A percentile compares a stretch with the other conserved stretches of the same genome.
Evolutionary conservation across 257 asterid species (phyloP).

Genomic region (Orobanche coerulescens): DNA sequence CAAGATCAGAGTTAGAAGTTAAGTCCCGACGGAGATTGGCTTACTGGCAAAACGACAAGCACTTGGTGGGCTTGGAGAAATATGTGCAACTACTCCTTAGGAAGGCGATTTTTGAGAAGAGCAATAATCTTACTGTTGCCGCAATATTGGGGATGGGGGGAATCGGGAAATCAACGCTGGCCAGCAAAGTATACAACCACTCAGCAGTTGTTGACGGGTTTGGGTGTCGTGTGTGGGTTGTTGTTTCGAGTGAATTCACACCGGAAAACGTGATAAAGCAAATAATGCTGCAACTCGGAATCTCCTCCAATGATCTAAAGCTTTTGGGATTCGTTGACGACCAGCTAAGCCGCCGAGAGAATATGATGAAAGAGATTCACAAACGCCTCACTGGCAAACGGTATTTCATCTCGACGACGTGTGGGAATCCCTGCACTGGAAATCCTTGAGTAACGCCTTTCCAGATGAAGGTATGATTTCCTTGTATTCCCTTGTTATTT

Average conservation of each 20-base stretch:
- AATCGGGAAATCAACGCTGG: constrained; percentile 20
- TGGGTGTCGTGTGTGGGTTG: constrained; percentile 22
- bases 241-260: constrained; percentile 12
- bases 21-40: neutral
- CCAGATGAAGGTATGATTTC: neutral
- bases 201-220: neutral
- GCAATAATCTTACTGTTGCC: neutral
- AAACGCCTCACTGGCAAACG: neutral
- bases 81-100: neutral
- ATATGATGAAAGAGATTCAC: neutral
- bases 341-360: neutral
- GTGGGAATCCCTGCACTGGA: neutral
- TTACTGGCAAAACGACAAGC: constrained; percentile 13
- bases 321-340: neutral
- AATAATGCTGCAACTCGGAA: constrained; percentile 11
- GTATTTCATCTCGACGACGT: neutral
- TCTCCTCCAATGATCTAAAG: neutral
- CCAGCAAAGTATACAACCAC: constrained; percentile 12
- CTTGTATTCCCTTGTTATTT: too few relatives aligned
- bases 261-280: constrained; percentile 4
- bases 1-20: neutral
- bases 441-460: neutral
- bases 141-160: constrained; percentile 21
- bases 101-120: neutral
- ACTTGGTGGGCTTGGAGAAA: constrained; percentile 14